Evolutionary conservation across 2,329 filamentous ascomycete species (phyloP).

Genomic region (Colletotrichum sojae): DNA sequence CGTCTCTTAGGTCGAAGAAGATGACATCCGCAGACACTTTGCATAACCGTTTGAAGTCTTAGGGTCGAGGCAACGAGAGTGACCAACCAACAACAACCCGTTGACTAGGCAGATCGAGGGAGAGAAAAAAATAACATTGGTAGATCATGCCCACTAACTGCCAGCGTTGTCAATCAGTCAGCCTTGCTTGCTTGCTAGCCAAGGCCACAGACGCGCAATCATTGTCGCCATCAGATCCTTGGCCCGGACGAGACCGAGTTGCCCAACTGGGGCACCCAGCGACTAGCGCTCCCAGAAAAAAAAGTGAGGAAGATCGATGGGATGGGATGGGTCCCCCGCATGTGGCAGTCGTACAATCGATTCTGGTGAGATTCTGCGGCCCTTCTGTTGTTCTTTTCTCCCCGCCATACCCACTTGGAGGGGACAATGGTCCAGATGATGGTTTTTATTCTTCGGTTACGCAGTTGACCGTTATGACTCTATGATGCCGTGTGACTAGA

Average conservation of each 20-base stretch:
- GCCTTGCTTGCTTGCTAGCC: slow-evolving; percentile 32
- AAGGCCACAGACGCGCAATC: slow-evolving; percentile 42
- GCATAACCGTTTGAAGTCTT: no score
- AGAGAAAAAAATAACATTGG: neutral
- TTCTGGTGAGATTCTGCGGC: slow-evolving; percentile 17
- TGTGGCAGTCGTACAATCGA: neutral
- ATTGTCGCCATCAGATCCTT: slow-evolving; percentile 38
- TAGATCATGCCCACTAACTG: neutral
- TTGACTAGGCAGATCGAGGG: no score
- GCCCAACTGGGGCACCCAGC: slow-evolving; percentile 21
- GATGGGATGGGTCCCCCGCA: slow-evolving; percentile 2
- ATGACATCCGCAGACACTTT: no score
- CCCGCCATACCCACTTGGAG: slow-evolving; percentile 32
- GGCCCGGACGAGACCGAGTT: slow-evolving; percentile 38
- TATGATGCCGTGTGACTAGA: no score
- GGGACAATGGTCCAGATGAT: neutral
- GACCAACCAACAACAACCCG: no score
- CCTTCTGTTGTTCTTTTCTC: slow-evolving; percentile 24
- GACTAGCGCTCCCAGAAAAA: slow-evolving; percentile 20
- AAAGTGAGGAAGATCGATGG: slow-evolving; percentile 1
- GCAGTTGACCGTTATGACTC: no score
- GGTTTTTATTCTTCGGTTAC: neutral
- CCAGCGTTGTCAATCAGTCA: slow-evolving; percentile 13
- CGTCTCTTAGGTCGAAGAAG: no score
- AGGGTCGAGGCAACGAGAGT: no score